These are phyloP conservation scores for Hymenoscyphus fraxineus DNA, from an alignment of 2,329 filamentous ascomycete species.

Conservation along the genomic window DNA sequence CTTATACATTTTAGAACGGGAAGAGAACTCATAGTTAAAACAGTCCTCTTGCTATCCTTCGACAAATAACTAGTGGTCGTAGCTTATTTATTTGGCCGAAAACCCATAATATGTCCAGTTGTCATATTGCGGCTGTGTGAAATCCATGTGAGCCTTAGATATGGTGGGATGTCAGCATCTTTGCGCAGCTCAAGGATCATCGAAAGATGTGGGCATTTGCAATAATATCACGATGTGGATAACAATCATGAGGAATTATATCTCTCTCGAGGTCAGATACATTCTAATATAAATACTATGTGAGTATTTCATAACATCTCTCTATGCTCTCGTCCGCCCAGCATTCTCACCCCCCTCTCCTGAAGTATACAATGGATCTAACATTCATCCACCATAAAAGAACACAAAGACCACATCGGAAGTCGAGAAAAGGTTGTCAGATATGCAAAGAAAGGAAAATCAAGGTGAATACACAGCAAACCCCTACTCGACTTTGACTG, in stretches of 20 bases:
- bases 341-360: background rate
- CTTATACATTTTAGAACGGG: too few species aligned
- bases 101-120: background rate
- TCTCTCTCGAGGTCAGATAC: background rate
- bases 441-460: slow-evolving; percentile 20
- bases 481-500: background rate
- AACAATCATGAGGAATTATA: background rate
- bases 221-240: background rate
- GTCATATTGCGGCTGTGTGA: background rate
- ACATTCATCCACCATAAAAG: background rate
- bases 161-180: background rate
- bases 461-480: slow-evolving; percentile 8
- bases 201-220: background rate
- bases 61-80: background rate
- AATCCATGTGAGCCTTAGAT: background rate
- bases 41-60: background rate
- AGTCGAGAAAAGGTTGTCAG: slow-evolving; percentile 17
- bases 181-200: background rate
- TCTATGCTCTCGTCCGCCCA: background rate
- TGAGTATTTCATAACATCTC: background rate
- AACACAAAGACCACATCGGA: slow-evolving; percentile 10
- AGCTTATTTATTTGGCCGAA: background rate
- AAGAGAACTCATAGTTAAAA: too few species aligned
- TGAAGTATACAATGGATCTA: background rate
- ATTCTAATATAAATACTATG: background rate